phyloP scores from a whole-genome alignment of 371 early-diverging fungal genomes.

The Mortierella sp. region DNA sequence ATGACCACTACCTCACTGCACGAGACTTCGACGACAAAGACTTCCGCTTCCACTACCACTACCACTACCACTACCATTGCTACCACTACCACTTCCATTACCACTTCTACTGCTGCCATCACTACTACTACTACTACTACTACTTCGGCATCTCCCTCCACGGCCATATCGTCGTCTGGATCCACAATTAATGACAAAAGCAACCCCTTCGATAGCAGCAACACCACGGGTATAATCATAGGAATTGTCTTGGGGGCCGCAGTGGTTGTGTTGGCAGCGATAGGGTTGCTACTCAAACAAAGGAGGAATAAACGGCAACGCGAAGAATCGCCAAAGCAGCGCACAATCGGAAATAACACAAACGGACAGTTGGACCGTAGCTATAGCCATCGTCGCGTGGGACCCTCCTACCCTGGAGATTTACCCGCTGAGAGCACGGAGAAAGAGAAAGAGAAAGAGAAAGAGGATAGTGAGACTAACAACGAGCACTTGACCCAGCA shows the following conservation, averaged over 20 bases:
- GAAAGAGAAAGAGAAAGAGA: neutral
- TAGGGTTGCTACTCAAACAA: neutral
- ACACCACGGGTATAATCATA: conserved; percentile 8
- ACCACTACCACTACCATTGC: neutral
- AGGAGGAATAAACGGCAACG: conserved; percentile 1
- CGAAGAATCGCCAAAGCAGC: conserved; percentile 23
- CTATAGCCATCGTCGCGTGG: neutral
- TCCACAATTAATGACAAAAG: neutral
- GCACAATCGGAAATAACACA: conserved; percentile 16
- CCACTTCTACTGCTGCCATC: neutral
- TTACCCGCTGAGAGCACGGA: too few relatives aligned
- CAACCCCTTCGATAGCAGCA: neutral
- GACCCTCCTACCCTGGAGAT: too few relatives aligned
- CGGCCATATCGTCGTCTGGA: neutral
- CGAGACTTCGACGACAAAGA: neutral
- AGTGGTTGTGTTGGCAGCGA: conserved; percentile 7
- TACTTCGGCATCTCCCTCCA: neutral
- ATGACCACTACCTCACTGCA: neutral
- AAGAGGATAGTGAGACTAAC: neutral
- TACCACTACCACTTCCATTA: neutral
- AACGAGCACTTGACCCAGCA: neutral
- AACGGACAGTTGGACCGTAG: neutral
- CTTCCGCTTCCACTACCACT: neutral
- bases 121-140: neutral
- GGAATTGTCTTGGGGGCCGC: conserved; percentile 9